A percentile compares a stretch with the other conserved stretches of the same genome.
phyloP scores from a whole-genome alignment of 306 rosid genomes.

The Casuarina equisetifolia region DNA sequence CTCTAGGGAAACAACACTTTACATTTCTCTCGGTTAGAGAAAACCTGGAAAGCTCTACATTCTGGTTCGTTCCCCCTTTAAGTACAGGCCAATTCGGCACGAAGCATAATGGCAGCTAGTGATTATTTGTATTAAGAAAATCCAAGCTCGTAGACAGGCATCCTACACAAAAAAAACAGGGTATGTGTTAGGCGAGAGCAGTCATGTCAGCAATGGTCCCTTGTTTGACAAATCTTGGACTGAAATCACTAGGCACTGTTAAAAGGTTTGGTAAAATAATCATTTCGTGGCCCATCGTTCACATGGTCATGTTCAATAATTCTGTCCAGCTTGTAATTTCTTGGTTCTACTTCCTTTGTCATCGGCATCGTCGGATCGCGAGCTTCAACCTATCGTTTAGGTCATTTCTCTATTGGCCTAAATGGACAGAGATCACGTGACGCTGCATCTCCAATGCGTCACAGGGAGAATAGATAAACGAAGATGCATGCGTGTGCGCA shows the following conservation, averaged over 20 bases:
- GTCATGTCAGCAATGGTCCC: neutral
- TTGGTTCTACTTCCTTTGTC: constrained; percentile 14
- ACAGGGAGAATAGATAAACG: constrained; percentile 1
- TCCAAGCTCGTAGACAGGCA: neutral
- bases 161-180: too few species aligned
- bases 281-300: constrained; percentile 21
- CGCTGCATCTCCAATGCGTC: constrained; percentile 3
- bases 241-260: neutral
- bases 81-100: neutral
- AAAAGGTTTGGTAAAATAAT: neutral
- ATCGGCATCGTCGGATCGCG: constrained; percentile 41
- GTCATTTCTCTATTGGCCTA: neutral
- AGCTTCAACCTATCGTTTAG: constrained; percentile 6
- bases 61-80: too few species aligned
- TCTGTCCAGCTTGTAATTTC: neutral
- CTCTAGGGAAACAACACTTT: neutral
- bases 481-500: constrained; percentile 1
- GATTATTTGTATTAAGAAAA: neutral
- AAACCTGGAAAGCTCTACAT: too few species aligned
- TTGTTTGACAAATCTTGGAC: neutral
- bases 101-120: neutral
- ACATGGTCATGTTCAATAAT: constrained; percentile 13
- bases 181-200: too few species aligned
- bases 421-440: constrained; percentile 34
- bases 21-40: too few species aligned